These are phyloP conservation scores for Teratosphaeria zuluensis DNA, from an alignment of 2,329 filamentous ascomycete genomes.

Conservation along the genomic window DNA sequence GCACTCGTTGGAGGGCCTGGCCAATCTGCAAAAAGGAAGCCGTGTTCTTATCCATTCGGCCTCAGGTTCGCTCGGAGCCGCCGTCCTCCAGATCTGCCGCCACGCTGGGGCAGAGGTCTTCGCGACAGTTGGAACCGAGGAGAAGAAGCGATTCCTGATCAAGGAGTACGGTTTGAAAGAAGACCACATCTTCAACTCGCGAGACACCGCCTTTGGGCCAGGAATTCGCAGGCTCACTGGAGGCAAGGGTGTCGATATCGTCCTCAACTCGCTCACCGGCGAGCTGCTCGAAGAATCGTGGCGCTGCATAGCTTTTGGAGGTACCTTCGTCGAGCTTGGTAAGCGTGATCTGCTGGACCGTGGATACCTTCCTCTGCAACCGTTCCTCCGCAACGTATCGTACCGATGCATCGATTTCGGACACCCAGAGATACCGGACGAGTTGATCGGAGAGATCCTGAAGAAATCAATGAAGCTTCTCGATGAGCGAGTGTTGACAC, in stretches of 20 bases:
- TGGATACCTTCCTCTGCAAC: background rate
- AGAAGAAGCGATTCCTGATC: slow-evolving; percentile 7
- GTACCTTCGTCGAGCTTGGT: background rate
- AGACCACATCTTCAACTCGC: slow-evolving; percentile 22
- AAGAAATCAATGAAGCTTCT: too few species aligned
- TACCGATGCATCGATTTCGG: background rate
- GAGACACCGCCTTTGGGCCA: slow-evolving; percentile 17
- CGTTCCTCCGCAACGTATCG: background rate
- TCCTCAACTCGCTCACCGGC: slow-evolving; percentile 21
- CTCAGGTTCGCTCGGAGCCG: too few species aligned
- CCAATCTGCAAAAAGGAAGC: background rate
- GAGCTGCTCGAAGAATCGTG: slow-evolving; percentile 16
- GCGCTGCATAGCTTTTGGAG: slow-evolving; percentile 13
- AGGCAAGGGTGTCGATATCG: slow-evolving; percentile 26
- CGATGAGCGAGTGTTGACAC: too few species aligned
- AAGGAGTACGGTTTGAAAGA: slow-evolving; percentile 13
- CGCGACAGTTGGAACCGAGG: background rate
- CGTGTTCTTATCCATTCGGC: too few species aligned
- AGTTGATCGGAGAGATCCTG: background rate
- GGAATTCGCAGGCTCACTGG: slow-evolving; percentile 19
- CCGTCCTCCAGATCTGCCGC: too few species aligned
- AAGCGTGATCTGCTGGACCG: background rate
- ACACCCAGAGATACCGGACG: background rate
- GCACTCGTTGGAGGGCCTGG: background rate
- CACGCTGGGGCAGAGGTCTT: background rate